Percentiles rank a stretch among this genome's conserved stretches.
Conservation (phyloP, 2,329 filamentous ascomycete species). For the Fusarium coffeatum region DNA sequence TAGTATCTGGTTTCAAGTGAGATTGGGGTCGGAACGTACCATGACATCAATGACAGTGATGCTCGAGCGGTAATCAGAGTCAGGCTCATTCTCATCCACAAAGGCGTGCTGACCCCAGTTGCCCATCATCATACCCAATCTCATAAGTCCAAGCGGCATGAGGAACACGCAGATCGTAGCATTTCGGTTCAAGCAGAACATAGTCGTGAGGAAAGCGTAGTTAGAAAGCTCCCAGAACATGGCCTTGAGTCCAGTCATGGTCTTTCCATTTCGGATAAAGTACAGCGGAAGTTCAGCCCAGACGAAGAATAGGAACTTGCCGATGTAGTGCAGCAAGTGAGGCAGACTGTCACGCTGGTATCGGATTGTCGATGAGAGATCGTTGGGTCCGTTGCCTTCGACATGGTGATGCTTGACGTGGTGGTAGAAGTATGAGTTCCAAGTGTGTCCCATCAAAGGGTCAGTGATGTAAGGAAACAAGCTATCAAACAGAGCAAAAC, state of each 20-base stretch:
- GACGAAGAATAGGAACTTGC: conserved; percentile 77
- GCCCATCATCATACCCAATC: conserved; percentile 80
- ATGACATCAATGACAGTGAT: conserved; percentile 83
- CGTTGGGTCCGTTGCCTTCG: conserved; percentile 81
- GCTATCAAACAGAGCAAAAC: conserved; percentile 67
- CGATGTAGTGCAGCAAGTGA: conserved; percentile 78
- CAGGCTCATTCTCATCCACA: conserved; percentile 78
- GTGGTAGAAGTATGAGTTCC: conserved; percentile 88
- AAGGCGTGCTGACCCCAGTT: conserved; percentile 90
- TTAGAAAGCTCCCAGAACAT: conserved; percentile 71
- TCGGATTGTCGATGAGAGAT: conserved; percentile 79
- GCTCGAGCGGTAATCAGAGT: conserved; percentile 82
- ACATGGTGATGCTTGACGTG: conserved; percentile 89
- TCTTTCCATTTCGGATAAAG: conserved; percentile 73
- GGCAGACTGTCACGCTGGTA: conserved; percentile 77
- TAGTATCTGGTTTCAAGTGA: not conserved
- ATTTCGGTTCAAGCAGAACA: conserved; percentile 59
- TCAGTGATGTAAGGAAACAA: conserved; percentile 79
- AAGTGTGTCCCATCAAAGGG: conserved; percentile 83
- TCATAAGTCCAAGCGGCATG: conserved; percentile 73
- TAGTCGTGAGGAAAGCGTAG: conserved; percentile 66
- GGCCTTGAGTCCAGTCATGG: conserved; percentile 64
- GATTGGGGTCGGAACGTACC: conserved; percentile 60
- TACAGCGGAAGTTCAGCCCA: conserved; percentile 82
- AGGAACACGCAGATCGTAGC: conserved; percentile 74